Evolutionary conservation across 2,329 filamentous ascomycete genomes (phyloP).

Genomic region (Penicillium polonicum): DNA sequence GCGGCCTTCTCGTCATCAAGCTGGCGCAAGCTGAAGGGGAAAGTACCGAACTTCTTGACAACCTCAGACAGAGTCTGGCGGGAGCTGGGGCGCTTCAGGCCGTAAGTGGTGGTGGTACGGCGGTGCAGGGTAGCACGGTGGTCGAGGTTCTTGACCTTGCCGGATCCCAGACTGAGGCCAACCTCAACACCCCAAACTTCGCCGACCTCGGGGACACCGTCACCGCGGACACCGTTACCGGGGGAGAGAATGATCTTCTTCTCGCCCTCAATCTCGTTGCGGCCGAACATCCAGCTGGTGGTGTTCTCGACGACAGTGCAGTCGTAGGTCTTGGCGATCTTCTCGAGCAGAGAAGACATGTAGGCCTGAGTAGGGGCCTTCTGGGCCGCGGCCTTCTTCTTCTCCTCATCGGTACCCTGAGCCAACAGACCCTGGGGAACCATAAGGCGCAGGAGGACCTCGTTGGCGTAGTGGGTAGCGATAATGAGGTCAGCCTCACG

Average conservation of each 20-base stretch:
- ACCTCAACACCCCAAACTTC: slow-evolving; percentile 99
- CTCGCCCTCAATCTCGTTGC: slow-evolving; percentile 94
- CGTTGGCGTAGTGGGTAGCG: slow-evolving; percentile 92
- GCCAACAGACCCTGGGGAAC: slow-evolving; percentile 84
- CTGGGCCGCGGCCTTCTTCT: slow-evolving; percentile 79
- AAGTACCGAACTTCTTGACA: slow-evolving; percentile 94
- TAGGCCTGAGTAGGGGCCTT: slow-evolving; percentile 82
- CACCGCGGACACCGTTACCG: slow-evolving; percentile 83
- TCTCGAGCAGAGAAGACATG: slow-evolving; percentile 86
- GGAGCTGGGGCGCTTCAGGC: slow-evolving; percentile 89
- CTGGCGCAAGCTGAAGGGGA: slow-evolving; percentile 97
- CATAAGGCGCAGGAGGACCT: slow-evolving; percentile 87
- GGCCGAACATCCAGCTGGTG: slow-evolving; percentile 93
- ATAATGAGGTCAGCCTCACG: slow-evolving; percentile 83
- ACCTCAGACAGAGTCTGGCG: slow-evolving; percentile 91
- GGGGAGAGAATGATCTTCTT: slow-evolving; percentile 93
- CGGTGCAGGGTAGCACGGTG: slow-evolving; percentile 90
- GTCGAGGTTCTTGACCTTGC: slow-evolving; percentile 90
- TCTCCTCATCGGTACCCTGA: slow-evolving; percentile 85
- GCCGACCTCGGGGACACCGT: slow-evolving; percentile 80
- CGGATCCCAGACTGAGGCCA: slow-evolving; percentile 82
- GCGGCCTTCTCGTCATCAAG: slow-evolving; percentile 94
- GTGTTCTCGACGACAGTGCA: slow-evolving; percentile 96
- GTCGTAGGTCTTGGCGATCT: slow-evolving; percentile 85
- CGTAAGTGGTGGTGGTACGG: slow-evolving; percentile 86